phyloP scores from a whole-genome alignment of 2,329 filamentous ascomycete genomes.

The Colletotrichum tamarilloi region DNA sequence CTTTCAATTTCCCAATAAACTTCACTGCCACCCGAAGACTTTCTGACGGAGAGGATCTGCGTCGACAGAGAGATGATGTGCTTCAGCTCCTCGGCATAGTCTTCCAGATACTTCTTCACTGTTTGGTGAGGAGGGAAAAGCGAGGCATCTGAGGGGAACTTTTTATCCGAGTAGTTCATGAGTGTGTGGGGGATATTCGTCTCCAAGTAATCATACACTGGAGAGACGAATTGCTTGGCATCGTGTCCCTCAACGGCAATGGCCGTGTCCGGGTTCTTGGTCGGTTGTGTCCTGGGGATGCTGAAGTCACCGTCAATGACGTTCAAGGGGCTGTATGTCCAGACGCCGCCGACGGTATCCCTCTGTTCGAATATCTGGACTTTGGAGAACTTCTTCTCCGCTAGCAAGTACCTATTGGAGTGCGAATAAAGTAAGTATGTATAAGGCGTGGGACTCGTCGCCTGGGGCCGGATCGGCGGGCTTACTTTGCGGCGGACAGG shows the following conservation, averaged over 20 bases:
- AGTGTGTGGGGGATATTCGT: conserved; percentile 80
- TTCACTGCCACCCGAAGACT: conserved; percentile 37
- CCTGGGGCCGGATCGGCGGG: not conserved
- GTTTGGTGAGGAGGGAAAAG: conserved; percentile 74
- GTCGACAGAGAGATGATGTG: conserved; percentile 69
- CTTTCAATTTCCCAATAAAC: conserved; percentile 61
- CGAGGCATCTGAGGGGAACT: conserved; percentile 67
- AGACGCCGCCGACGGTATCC: conserved; percentile 73
- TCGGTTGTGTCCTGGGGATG: conserved; percentile 44
- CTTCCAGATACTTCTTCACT: conserved; percentile 73
- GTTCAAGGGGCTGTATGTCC: conserved; percentile 69
- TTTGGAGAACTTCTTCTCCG: conserved; percentile 69
- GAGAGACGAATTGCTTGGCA: conserved; percentile 70
- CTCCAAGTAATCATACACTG: conserved; percentile 74
- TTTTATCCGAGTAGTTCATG: conserved; percentile 75
- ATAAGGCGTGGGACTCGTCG: not conserved
- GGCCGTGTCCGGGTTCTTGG: conserved; percentile 54
- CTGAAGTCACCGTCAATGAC: conserved; percentile 37
- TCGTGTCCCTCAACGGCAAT: conserved; percentile 41
- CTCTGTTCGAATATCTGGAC: conserved; percentile 80
- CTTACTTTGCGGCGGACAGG: conserved; percentile 65
- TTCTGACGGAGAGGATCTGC: conserved; percentile 63
- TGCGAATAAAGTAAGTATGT: not conserved
- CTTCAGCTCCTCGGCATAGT: conserved; percentile 70
- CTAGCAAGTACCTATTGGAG: conserved; percentile 71